Base-by-base conservation (phyloP, 2,329 filamentous ascomycete genomes). In the Cylindrodendrum hubeiense region DNA sequence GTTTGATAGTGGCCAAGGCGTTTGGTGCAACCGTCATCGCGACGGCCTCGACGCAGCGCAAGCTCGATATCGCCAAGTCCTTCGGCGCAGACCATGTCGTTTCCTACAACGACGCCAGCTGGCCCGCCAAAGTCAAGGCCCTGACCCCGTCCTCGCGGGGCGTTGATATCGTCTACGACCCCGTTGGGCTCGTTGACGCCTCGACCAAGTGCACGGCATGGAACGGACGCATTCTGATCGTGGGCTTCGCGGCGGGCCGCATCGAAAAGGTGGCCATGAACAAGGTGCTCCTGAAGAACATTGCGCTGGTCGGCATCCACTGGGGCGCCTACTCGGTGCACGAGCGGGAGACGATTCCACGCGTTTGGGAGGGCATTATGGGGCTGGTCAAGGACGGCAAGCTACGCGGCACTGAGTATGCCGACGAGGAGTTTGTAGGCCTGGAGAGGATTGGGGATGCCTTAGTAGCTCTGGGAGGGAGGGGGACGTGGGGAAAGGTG, bases 181-280 rank as follows among this genome's bases (percentile, higher is more conserved):
- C 95, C 13, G 95, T 98, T 1, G 95, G 95, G 1, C 82, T 98
- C 77, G 93, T 98, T 53, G 94, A 97, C 70, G 87, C 90, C 76
- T 94, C 91, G 71, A 93, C 95, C 71, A 97, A 97, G 81, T 98
- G 95, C 82, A 93, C 92, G 4, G 92, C 94, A 4, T 98, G 94
- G 95, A 97, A 97, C 79, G 95, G 93, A 1, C 87, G 95, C 13
- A 86, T 98, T 60, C 82, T 98, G 46, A 89, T 98, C 5, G 91
- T 98, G 71, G 95, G 95, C 0, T 98, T 98, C 77, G 94, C 95
- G 0, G 81, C 79, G 1, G 81, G 81, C 37, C 85, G 84, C 54
- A 97, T 98, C 71, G 95, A 98, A 81, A 97, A 96, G 82, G 89
- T 98, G 44, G 92, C 94, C 13, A 90, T 97, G 83, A 98, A 98